phyloP scores from a whole-genome alignment of 352 stramenopile species.

The Phytophthora foliorum region DNA sequence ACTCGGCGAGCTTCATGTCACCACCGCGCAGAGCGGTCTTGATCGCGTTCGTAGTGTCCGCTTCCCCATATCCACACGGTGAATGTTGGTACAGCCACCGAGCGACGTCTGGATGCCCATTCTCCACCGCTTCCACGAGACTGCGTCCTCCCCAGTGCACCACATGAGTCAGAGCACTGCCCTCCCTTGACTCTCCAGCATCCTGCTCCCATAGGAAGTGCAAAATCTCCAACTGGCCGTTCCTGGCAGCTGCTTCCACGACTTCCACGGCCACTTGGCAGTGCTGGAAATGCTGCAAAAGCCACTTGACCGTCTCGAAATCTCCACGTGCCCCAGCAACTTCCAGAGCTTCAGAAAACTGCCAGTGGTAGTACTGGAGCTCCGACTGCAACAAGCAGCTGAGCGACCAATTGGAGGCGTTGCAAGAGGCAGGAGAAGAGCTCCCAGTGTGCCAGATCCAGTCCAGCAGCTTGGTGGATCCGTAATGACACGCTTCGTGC shows the following conservation, averaged over 20 bases:
- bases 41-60: slow-evolving; percentile 12
- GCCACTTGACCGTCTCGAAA: slow-evolving; percentile 17
- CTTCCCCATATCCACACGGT: background rate
- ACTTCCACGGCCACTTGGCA: slow-evolving; percentile 21
- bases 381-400: slow-evolving; percentile 4
- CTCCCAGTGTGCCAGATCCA: slow-evolving; percentile 18
- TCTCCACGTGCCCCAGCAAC: slow-evolving; percentile 2
- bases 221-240: slow-evolving; percentile 13
- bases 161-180: background rate
- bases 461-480: slow-evolving; percentile 21
- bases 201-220: slow-evolving; percentile 19
- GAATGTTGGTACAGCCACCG: slow-evolving; percentile 11
- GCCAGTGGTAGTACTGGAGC: slow-evolving; percentile 23
- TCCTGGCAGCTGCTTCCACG: slow-evolving; percentile 15
- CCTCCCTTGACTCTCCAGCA: background rate
- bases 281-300: slow-evolving; percentile 19
- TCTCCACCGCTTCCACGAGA: slow-evolving; percentile 17
- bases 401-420: slow-evolving; percentile 10
- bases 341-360: slow-evolving; percentile 26
- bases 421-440: background rate
- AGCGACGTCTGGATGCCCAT: slow-evolving; percentile 14
- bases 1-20: slow-evolving; percentile 6
- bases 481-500: slow-evolving; percentile 14
- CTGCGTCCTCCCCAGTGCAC: slow-evolving; percentile 29
- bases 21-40: slow-evolving; percentile 13